Percentiles rank a stretch among this genome's conserved stretches.
phyloP scores from a whole-genome alignment of 2,329 filamentous ascomycete species.

The Didymella exigua region DNA sequence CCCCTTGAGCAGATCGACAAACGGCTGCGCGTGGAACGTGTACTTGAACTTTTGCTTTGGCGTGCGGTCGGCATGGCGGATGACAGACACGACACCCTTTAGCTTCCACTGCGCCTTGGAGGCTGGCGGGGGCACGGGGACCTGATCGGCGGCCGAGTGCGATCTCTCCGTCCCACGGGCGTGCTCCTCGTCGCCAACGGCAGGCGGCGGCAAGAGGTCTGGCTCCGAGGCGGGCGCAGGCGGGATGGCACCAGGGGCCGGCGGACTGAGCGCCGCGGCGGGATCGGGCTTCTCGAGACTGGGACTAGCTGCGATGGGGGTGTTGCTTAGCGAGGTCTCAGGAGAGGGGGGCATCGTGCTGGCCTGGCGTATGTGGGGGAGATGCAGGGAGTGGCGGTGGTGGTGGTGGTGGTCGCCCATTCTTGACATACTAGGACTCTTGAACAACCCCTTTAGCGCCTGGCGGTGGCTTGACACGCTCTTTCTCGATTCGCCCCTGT shows the following conservation, averaged over 20 bases:
- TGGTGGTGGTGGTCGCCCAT: constrained; percentile 53
- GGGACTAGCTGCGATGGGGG: constrained; percentile 53
- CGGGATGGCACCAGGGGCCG: constrained; percentile 17
- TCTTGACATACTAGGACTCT: constrained; percentile 68
- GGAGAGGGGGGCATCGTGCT: constrained; percentile 51
- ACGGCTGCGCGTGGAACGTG: constrained; percentile 95
- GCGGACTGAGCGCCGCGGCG: constrained; percentile 24
- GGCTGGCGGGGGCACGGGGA: constrained; percentile 54
- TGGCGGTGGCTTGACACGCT: constrained; percentile 48
- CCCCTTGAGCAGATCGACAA: constrained; percentile 91
- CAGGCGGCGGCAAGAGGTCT: constrained; percentile 38
- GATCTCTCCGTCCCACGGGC: constrained; percentile 31
- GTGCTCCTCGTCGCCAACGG: constrained; percentile 33
- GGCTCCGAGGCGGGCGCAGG: constrained; percentile 38
- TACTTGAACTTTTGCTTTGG: constrained; percentile 99
- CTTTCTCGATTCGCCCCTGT: constrained; percentile 39
- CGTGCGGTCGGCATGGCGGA: constrained; percentile 94
- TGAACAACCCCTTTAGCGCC: constrained; percentile 64
- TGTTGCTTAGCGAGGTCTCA: constrained; percentile 50
- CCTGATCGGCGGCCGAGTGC: constrained; percentile 38
- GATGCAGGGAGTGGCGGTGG: constrained; percentile 49
- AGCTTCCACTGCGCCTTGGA: constrained; percentile 97
- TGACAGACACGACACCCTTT: constrained; percentile 95
- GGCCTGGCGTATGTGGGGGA: constrained; percentile 44
- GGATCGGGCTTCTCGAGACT: constrained; percentile 49